A percentile compares a stretch with the other conserved stretches of the same genome.
These are phyloP conservation scores for Sugiyamaella novakii DNA, from an alignment of 1,139 yeast genomes.

Conservation along the genomic window DNA sequence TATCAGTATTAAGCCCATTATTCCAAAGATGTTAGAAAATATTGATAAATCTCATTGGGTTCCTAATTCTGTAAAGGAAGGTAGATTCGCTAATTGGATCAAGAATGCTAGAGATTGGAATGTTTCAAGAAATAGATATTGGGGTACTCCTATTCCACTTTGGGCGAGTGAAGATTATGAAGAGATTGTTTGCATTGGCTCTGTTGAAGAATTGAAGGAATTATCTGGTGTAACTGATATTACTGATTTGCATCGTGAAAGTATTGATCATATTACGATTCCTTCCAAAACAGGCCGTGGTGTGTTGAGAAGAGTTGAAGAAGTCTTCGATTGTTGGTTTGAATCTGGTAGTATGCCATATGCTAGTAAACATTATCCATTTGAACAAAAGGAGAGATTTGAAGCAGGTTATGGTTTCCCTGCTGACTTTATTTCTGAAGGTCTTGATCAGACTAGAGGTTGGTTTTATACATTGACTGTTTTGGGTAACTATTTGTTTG, in stretches of 20 bases:
- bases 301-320: constrained; percentile 83
- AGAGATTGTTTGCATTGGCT: constrained; percentile 92
- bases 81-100: constrained; percentile 96
- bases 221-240: constrained; percentile 80
- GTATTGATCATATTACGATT: constrained; percentile 85
- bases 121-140: constrained; percentile 94
- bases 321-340: constrained; percentile 99
- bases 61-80: constrained; percentile 84
- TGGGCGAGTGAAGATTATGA: constrained; percentile 95
- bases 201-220: constrained; percentile 79
- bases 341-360: constrained; percentile 99
- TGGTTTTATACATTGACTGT: constrained; percentile 98
- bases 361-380: constrained; percentile 96
- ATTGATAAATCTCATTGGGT: constrained; percentile 94
- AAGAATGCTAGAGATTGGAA: constrained; percentile 99
- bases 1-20: constrained; percentile 80
- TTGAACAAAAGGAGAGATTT: constrained; percentile 76
- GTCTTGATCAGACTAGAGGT: constrained; percentile 99
- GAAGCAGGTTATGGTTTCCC: constrained; percentile 65
- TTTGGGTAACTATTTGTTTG: constrained; percentile 91
- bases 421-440: constrained; percentile 97
- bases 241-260: constrained; percentile 91
- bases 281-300: constrained; percentile 95
- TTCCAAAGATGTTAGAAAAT: constrained; percentile 86
- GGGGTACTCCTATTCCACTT: constrained; percentile 99